phyloP scores from a whole-genome alignment of 441 rosid species.

The Aleurites moluccanus region DNA sequence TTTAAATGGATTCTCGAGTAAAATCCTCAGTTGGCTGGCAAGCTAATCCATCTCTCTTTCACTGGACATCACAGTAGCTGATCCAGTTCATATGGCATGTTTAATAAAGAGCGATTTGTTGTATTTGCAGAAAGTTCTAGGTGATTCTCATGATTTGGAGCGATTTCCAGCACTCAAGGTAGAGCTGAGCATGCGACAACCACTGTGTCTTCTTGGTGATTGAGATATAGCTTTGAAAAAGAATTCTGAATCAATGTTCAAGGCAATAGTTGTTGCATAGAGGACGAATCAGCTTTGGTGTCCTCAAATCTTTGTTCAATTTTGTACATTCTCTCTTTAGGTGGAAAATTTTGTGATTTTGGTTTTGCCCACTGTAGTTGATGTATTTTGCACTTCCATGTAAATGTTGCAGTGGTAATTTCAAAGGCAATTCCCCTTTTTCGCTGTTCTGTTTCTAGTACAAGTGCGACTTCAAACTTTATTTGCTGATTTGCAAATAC shows the following conservation, averaged over 20 bases:
- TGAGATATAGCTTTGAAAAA: conserved; percentile 25
- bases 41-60: neutral
- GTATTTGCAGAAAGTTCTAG: conserved; percentile 66
- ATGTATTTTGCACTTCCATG: neutral
- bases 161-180: conserved; percentile 73
- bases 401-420: conserved; percentile 2
- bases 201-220: conserved; percentile 83
- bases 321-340: conserved; percentile 1
- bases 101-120: neutral
- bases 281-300: neutral
- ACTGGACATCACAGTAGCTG: too few relatives aligned
- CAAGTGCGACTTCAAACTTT: neutral
- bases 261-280: neutral
- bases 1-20: neutral
- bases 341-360: neutral
- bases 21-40: neutral
- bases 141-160: conserved; percentile 65
- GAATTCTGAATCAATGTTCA: too few relatives aligned
- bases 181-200: conserved; percentile 97
- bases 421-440: neutral
- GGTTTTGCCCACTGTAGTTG: neutral
- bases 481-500: too few relatives aligned
- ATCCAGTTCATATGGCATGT: neutral
- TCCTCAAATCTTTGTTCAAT: neutral
- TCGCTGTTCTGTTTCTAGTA: neutral